Conservation (phyloP, 2,329 filamentous ascomycete species). For the Fusarium duplospermum region DNA sequence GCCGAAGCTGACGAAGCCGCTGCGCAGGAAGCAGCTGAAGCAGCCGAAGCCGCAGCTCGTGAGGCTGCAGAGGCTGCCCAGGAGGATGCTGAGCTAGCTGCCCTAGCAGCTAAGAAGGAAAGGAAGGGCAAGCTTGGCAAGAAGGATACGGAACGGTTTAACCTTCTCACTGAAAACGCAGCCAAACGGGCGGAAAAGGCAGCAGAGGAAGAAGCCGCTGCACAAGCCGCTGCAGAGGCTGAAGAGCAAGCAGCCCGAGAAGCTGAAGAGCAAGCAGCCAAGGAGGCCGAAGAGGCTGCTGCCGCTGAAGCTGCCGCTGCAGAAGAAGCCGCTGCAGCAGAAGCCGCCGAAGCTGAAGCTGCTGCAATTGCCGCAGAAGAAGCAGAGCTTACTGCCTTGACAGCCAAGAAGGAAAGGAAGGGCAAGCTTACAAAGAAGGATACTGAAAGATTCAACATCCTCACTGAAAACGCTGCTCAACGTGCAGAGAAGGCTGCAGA, state of each 20-base stretch:
- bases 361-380: constrained; percentile 38
- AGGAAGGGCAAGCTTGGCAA: constrained; percentile 54
- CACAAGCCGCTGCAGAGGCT: constrained; percentile 30
- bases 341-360: constrained; percentile 34
- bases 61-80: constrained; percentile 34
- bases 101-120: constrained; percentile 60
- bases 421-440: constrained; percentile 45
- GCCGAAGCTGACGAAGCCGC: constrained; percentile 23
- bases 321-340: constrained; percentile 22
- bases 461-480: constrained; percentile 37
- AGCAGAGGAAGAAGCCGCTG: constrained; percentile 32
- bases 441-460: constrained; percentile 44
- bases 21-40: constrained; percentile 8
- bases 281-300: constrained; percentile 13
- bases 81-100: constrained; percentile 51
- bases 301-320: constrained; percentile 22
- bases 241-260: constrained; percentile 22
- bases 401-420: constrained; percentile 51
- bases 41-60: constrained; percentile 10
- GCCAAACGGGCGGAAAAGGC: constrained; percentile 42
- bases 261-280: constrained; percentile 27
- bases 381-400: constrained; percentile 42
- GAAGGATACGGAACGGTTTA: constrained; percentile 58
- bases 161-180: constrained; percentile 49
- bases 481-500: constrained; percentile 35